Evolutionary conservation across 139 green algal genomes (phyloP).

Genomic region (Desmodesmus armatus): DNA sequence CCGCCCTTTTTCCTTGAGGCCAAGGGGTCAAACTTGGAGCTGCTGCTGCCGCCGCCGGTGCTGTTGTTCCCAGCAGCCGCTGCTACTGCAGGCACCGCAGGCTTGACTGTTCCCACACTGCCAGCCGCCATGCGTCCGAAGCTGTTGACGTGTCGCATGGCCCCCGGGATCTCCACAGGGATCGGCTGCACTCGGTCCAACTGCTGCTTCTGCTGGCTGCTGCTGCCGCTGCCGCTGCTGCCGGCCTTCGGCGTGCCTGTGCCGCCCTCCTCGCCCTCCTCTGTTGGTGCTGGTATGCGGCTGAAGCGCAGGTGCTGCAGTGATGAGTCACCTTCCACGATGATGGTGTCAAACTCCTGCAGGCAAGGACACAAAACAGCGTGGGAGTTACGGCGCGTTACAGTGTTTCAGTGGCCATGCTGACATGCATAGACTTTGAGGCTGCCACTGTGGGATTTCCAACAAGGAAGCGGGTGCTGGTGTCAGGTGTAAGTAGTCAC

Average conservation of each 20-base stretch:
- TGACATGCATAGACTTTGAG: too few species aligned
- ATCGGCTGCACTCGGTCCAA: background rate
- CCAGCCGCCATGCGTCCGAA: too few species aligned
- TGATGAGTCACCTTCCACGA: constrained; percentile 22
- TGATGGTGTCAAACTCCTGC: constrained; percentile 50
- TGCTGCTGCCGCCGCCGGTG: background rate
- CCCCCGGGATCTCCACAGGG: background rate
- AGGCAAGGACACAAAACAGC: background rate
- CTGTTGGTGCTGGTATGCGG: constrained; percentile 23
- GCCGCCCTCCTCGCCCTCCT: background rate
- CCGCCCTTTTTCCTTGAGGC: too few species aligned
- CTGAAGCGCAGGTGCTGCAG: constrained; percentile 8
- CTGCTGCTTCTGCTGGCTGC: constrained; percentile 21
- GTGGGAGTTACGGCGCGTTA: too few species aligned
- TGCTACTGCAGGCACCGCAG: constrained; percentile 3
- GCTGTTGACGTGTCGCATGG: background rate
- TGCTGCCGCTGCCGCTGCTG: constrained; percentile 16
- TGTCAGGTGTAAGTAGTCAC: too few species aligned
- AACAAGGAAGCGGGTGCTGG: too few species aligned
- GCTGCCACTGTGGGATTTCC: too few species aligned
- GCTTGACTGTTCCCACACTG: background rate
- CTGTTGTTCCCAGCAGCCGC: background rate
- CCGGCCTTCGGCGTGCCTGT: background rate
- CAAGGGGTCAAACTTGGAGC: background rate
- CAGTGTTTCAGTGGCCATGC: too few species aligned